phyloP scores from a whole-genome alignment of 129 eudicot genomes.

The Flaveria sonorensis region DNA sequence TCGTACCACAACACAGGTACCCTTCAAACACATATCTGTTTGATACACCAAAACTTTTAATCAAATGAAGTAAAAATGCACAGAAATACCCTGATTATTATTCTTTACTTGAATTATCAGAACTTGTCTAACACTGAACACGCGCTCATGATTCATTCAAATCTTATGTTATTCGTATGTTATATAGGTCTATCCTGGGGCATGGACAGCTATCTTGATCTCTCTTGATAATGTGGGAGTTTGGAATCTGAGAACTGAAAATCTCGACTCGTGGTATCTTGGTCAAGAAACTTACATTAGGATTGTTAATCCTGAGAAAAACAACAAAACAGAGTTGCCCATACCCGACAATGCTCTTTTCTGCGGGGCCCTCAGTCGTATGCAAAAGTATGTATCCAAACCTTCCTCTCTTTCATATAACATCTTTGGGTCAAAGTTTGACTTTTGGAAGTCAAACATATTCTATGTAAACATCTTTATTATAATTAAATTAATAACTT shows the following conservation, averaged over 20 bases:
- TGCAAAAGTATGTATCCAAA: conserved; percentile 37
- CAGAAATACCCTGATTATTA: not conserved
- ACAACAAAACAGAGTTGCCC: conserved; percentile 47
- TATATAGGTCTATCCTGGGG: conserved; percentile 41
- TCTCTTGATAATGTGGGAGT: conserved; percentile 52
- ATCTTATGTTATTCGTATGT: not conserved
- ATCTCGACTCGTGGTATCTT: conserved; percentile 59
- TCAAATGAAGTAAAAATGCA: not conserved
- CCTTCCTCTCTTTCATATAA: conserved; percentile 4
- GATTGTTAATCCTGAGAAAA: conserved; percentile 47
- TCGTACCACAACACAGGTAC: conserved; percentile 45
- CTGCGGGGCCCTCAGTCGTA: conserved; percentile 50
- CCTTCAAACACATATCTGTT: not conserved
- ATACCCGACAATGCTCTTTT: conserved; percentile 49
- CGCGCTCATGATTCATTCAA: not conserved
- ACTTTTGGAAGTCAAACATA: not conserved
- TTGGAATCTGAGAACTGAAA: conserved; percentile 58
- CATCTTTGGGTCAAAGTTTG: not conserved
- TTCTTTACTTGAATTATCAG: not conserved
- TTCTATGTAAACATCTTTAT: not conserved
- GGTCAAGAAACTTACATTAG: conserved; percentile 59
- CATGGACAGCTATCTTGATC: conserved; percentile 42
- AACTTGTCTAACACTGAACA: not conserved
- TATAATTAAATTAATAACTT: not conserved
- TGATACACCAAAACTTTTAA: not conserved